Evolutionary conservation across 495 filamentous ascomycete genomes (phyloP).

Genomic region (Wilcoxina mikolae): DNA sequence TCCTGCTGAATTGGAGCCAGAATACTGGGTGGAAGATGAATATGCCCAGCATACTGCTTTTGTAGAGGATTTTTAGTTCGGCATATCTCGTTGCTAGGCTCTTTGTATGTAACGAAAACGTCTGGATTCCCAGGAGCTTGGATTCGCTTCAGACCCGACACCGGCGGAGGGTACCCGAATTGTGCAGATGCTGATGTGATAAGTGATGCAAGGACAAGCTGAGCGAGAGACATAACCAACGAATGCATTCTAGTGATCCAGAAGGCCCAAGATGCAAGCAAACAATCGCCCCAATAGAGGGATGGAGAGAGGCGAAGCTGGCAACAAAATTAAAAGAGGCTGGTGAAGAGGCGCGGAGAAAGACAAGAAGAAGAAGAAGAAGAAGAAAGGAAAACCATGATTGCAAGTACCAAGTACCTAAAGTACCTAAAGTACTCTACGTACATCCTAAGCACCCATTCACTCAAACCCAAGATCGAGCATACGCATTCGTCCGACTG

Average conservation of each 20-base stretch:
- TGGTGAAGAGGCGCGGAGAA: background rate
- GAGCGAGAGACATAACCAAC: background rate
- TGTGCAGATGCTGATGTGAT: conserved; percentile 11
- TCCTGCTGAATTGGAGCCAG: conserved; percentile 37
- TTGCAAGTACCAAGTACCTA: no score
- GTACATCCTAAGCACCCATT: no score
- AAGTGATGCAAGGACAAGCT: conserved; percentile 9
- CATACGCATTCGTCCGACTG: no score
- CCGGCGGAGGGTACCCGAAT: conserved; percentile 19
- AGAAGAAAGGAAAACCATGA: background rate
- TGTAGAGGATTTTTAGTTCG: conserved; percentile 18
- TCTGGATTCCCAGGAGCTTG: conserved; percentile 14
- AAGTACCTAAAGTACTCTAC: no score
- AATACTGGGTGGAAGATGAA: conserved; percentile 37
- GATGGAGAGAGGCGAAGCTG: background rate
- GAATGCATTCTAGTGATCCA: background rate
- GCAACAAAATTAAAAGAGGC: background rate
- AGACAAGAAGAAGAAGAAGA: background rate
- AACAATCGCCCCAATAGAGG: background rate
- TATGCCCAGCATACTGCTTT: conserved; percentile 32
- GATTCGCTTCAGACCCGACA: conserved; percentile 12
- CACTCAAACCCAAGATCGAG: no score
- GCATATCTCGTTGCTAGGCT: conserved; percentile 17
- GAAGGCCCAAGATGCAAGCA: background rate
- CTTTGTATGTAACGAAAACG: conserved; percentile 23